Percentiles rank a stretch among this genome's conserved stretches.
These are phyloP conservation scores for Rhizopus delemar DNA, from an alignment of 371 early-diverging fungal genomes.

Conservation along the genomic window DNA sequence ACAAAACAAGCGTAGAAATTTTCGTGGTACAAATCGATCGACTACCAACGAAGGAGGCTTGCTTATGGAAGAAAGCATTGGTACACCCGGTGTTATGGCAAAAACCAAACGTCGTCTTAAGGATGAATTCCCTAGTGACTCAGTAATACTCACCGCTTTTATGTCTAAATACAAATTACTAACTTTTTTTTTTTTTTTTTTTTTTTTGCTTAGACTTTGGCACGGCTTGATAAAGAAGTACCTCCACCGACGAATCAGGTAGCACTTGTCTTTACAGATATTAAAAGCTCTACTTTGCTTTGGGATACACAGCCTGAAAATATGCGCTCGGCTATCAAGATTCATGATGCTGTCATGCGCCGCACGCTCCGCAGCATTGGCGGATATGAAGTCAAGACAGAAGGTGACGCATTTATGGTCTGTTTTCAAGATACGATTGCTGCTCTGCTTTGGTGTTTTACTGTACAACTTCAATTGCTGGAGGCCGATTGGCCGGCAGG, in stretches of 20 bases:
- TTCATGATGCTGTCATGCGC: conserved; percentile 87
- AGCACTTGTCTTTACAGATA: conserved; percentile 94
- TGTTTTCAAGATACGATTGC: conserved; percentile 85
- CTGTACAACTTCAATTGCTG: conserved; percentile 83
- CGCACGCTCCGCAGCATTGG: conserved; percentile 79
- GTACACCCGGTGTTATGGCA: conserved; percentile 25
- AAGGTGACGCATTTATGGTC: conserved; percentile 97
- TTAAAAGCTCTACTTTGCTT: conserved; percentile 91
- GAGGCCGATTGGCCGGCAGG: conserved; percentile 92
- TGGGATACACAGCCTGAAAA: conserved; percentile 89
- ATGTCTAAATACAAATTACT: neutral
- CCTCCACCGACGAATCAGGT: conserved; percentile 87
- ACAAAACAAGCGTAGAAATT: conserved; percentile 38
- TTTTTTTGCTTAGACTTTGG: conserved; percentile 48
- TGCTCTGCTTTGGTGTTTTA: conserved; percentile 90
- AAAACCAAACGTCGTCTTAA: conserved; percentile 49
- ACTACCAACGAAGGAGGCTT: conserved; percentile 26
- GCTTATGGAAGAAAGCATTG: conserved; percentile 32
- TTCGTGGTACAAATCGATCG: conserved; percentile 32
- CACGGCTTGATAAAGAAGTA: conserved; percentile 74
- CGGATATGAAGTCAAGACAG: conserved; percentile 97
- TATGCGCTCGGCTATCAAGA: conserved; percentile 89
- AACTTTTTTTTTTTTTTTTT: neutral
- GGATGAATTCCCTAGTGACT: conserved; percentile 58
- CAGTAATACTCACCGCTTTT: conserved; percentile 34